Evolutionary conservation across 306 rosid species (phyloP).

Genomic region (Sesbania bispinosa): DNA sequence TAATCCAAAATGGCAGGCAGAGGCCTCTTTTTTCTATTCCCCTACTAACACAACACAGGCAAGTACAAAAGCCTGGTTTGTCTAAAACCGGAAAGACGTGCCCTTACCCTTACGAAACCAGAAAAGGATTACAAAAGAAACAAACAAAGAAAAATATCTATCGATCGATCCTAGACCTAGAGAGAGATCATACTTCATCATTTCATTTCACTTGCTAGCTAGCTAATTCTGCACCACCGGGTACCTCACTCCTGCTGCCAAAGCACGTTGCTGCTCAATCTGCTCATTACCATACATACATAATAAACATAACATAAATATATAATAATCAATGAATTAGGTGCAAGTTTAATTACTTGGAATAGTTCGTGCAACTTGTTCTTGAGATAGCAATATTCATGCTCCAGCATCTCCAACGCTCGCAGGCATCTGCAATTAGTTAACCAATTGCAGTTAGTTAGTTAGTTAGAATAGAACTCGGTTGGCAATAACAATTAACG

Average conservation of each 20-base stretch:
- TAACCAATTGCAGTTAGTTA: no score
- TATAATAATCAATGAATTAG: no score
- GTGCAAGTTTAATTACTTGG: slow-evolving; percentile 69
- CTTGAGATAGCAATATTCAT: slow-evolving; percentile 92
- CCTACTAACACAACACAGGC: not conserved
- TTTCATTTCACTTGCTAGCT: not conserved
- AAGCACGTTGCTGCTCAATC: slow-evolving; percentile 80
- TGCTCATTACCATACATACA: slow-evolving; percentile 34
- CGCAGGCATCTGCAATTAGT: slow-evolving; percentile 59
- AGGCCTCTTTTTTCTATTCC: slow-evolving; percentile 5
- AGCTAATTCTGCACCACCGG: slow-evolving; percentile 59
- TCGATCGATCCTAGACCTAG: no score
- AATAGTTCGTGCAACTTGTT: slow-evolving; percentile 85
- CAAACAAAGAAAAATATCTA: not conserved
- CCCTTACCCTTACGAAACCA: slow-evolving; percentile 8
- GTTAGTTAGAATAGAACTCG: no score
- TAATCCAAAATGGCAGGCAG: slow-evolving; percentile 22
- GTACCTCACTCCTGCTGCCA: slow-evolving; percentile 85
- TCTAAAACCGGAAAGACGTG: not conserved
- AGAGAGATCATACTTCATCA: no score
- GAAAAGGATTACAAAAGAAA: not conserved
- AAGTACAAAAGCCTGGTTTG: slow-evolving; percentile 27
- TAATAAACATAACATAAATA: not conserved
- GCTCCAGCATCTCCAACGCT: slow-evolving; percentile 85
- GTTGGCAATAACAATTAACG: no score